These are phyloP conservation scores for Pyrenophora tritici-repentis DNA, from an alignment of 2,329 filamentous ascomycete species.

Conservation along the genomic window DNA sequence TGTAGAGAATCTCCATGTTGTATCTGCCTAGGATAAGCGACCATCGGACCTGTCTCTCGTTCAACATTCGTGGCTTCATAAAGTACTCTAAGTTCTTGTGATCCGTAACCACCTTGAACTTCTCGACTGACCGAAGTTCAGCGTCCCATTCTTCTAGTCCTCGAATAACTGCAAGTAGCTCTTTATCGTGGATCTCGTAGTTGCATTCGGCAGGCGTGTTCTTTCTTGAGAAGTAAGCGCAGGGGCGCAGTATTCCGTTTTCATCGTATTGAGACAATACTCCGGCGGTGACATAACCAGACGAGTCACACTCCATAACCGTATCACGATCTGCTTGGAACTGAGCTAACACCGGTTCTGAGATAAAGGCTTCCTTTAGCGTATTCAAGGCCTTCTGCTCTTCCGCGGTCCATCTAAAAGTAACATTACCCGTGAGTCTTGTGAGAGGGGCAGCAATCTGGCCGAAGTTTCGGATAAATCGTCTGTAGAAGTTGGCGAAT, in stretches of 20 bases:
- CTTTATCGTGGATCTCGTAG: conserved; percentile 46
- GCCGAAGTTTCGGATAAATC: conserved; percentile 31
- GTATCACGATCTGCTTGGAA: not conserved
- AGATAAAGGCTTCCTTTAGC: too few species aligned
- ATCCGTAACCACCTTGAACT: conserved; percentile 33
- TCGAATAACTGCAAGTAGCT: conserved; percentile 42
- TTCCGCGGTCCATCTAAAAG: not conserved
- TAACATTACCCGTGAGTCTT: not conserved
- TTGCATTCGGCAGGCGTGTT: conserved; percentile 31
- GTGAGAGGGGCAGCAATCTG: conserved; percentile 7
- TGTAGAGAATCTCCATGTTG: conserved; percentile 3
- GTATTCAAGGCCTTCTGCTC: not conserved
- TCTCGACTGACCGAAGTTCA: conserved; percentile 7
- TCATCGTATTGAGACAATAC: conserved; percentile 16
- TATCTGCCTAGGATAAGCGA: not conserved
- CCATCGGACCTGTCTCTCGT: conserved; percentile 31
- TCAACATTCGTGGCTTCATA: conserved; percentile 31
- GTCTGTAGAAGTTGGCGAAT: conserved; percentile 43
- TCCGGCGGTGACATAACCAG: conserved; percentile 9
- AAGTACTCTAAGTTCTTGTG: conserved; percentile 40
- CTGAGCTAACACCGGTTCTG: too few species aligned
- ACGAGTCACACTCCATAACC: conserved; percentile 31
- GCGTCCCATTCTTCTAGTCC: conserved; percentile 30
- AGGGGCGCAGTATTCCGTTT: conserved; percentile 6
- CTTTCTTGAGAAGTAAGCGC: conserved; percentile 24